Evolutionary conservation across 106 monocot species (phyloP).

Genomic region (Narthecium ossifragum): DNA sequence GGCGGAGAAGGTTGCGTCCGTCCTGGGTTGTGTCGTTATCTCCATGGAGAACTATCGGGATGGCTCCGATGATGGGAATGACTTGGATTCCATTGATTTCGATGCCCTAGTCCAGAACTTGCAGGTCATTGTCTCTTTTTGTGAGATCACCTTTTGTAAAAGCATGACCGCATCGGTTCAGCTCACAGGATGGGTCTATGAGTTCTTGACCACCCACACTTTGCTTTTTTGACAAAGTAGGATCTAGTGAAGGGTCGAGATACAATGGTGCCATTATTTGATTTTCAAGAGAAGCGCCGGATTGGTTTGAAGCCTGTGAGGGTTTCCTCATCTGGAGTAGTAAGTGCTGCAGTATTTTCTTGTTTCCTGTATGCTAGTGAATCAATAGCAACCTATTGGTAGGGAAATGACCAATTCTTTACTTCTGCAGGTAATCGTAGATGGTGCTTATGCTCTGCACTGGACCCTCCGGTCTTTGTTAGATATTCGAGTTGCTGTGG

Average conservation of each 20-base stretch:
- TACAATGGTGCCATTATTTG: slow-evolving; percentile 74
- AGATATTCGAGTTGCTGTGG: slow-evolving; percentile 98
- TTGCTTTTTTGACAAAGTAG: slow-evolving; percentile 22
- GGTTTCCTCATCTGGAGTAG: slow-evolving; percentile 73
- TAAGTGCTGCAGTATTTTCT: slow-evolving; percentile 12
- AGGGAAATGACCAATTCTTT: neutral
- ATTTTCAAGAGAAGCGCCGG: slow-evolving; percentile 83
- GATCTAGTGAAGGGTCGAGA: slow-evolving; percentile 75
- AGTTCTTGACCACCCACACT: too few species aligned
- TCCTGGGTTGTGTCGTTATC: slow-evolving; percentile 75
- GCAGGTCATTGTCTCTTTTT: slow-evolving; percentile 71
- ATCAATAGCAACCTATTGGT: neutral
- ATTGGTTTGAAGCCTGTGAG: slow-evolving; percentile 46
- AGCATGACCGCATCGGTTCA: too few species aligned
- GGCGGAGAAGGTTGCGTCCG: slow-evolving; percentile 91
- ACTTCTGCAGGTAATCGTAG: slow-evolving; percentile 72
- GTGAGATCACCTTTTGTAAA: too few species aligned
- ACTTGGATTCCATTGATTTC: slow-evolving; percentile 78
- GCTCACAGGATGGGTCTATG: too few species aligned
- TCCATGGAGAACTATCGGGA: slow-evolving; percentile 96
- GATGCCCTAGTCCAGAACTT: slow-evolving; percentile 56
- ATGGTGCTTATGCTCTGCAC: slow-evolving; percentile 97
- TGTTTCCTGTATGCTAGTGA: neutral
- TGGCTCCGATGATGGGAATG: slow-evolving; percentile 79
- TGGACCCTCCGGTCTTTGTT: slow-evolving; percentile 78